Evolutionary conservation across 1,284 basidiomycete genomes (phyloP).

Genomic region (Ustilago hordei): DNA sequence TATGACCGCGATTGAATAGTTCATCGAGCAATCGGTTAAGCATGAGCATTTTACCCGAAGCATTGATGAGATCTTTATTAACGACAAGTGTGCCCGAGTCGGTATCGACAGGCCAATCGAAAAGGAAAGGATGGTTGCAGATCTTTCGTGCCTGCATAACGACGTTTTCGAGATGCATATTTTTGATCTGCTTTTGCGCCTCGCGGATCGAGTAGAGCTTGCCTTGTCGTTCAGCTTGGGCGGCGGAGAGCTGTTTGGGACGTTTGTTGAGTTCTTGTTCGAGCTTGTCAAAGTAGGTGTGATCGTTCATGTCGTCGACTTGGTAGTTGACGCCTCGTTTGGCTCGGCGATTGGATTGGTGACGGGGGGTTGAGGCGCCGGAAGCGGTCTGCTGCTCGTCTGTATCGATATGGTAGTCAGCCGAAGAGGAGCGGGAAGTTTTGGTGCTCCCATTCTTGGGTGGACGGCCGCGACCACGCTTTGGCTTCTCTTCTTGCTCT

Average conservation of each 20-base stretch:
- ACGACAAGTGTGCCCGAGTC: slow-evolving; percentile 72
- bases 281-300: slow-evolving; percentile 47
- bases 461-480: slow-evolving; percentile 12
- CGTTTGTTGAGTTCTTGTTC: slow-evolving; percentile 35
- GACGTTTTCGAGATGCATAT: slow-evolving; percentile 89
- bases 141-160: slow-evolving; percentile 85
- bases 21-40: slow-evolving; percentile 87
- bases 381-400: slow-evolving; percentile 28
- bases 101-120: slow-evolving; percentile 85
- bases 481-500: slow-evolving; percentile 1
- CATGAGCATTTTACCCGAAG: slow-evolving; percentile 96
- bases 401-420: slow-evolving; percentile 17
- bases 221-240: slow-evolving; percentile 54
- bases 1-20: slow-evolving; percentile 84
- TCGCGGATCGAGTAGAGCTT: slow-evolving; percentile 56
- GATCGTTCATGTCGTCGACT: slow-evolving; percentile 50
- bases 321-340: slow-evolving; percentile 43
- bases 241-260: slow-evolving; percentile 30
- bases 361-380: slow-evolving; percentile 40
- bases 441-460: slow-evolving; percentile 18
- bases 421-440: slow-evolving; percentile 24
- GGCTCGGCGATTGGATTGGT: slow-evolving; percentile 23
- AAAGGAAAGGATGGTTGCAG: slow-evolving; percentile 92
- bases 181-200: slow-evolving; percentile 80
- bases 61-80: slow-evolving; percentile 80